phyloP scores from a whole-genome alignment of 108 stramenopile species.

The Nannochloropsis granulata region DNA sequence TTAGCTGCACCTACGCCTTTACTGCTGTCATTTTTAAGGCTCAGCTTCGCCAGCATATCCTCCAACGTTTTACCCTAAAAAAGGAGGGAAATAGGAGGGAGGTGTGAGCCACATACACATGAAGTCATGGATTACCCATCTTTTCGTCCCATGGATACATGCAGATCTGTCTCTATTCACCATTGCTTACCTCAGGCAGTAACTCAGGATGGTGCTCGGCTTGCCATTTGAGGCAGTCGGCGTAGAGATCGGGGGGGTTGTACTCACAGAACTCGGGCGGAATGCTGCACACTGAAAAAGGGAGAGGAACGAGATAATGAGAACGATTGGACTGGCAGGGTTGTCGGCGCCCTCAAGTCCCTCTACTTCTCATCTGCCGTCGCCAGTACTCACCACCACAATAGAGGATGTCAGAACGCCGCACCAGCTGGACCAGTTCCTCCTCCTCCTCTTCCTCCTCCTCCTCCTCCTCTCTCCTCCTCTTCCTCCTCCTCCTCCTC shows the following conservation, averaged over 20 bases:
- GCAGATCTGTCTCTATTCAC: too few relatives aligned
- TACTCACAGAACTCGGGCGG: conserved; percentile 87
- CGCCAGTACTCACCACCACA: background rate
- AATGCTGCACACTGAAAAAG: conserved; percentile 72
- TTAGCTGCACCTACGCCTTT: background rate
- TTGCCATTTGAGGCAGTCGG: conserved; percentile 30
- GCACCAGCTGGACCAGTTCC: background rate
- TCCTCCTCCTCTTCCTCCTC: background rate
- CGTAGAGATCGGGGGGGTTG: conserved; percentile 56
- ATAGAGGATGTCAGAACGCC: background rate
- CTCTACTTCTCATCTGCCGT: background rate
- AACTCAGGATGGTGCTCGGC: conserved; percentile 4
- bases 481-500: background rate
- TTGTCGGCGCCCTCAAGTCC: background rate
- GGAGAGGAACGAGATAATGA: background rate
- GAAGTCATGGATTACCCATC: too few relatives aligned
- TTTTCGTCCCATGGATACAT: too few relatives aligned
- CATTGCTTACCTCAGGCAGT: background rate
- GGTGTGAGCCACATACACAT: background rate
- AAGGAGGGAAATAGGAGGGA: background rate
- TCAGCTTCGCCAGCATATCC: background rate
- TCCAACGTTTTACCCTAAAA: background rate
- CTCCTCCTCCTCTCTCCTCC: background rate
- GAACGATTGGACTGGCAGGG: background rate
- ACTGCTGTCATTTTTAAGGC: background rate